These are phyloP conservation scores for Xylaria castorea DNA, from an alignment of 495 filamentous ascomycete genomes.

Conservation along the genomic window DNA sequence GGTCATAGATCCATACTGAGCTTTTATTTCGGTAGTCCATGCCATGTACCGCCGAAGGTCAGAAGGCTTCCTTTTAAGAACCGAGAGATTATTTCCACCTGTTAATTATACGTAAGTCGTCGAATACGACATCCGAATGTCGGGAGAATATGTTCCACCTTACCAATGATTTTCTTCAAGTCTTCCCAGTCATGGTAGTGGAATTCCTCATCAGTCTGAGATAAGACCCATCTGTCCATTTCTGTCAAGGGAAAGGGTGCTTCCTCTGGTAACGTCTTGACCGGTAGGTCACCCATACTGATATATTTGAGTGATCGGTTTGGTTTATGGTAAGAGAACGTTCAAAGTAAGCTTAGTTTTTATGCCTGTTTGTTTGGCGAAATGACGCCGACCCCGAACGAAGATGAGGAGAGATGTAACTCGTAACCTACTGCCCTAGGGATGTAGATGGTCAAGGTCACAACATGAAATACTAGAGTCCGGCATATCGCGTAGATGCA, in stretches of 20 bases:
- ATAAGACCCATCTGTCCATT: constrained; percentile 67
- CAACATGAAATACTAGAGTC: neutral
- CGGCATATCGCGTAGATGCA: neutral
- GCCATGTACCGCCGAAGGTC: constrained; percentile 82
- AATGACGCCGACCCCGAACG: neutral
- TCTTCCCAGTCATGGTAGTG: constrained; percentile 71
- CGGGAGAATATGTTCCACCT: constrained; percentile 32
- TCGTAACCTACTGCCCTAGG: neutral
- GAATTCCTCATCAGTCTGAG: constrained; percentile 75
- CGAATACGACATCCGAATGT: constrained; percentile 14
- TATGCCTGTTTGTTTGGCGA: neutral
- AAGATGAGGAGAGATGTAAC: constrained; percentile 2
- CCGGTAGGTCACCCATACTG: constrained; percentile 30
- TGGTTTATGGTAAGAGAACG: neutral
- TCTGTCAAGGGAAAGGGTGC: constrained; percentile 69
- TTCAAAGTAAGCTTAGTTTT: neutral
- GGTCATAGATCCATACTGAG: constrained; percentile 76
- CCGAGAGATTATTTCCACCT: constrained; percentile 69
- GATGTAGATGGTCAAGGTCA: neutral
- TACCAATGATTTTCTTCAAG: constrained; percentile 71
- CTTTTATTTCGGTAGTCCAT: constrained; percentile 75
- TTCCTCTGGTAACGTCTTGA: constrained; percentile 36
- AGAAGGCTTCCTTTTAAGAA: constrained; percentile 81
- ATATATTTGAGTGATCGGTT: neutral
- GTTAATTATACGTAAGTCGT: constrained; percentile 19